Evolutionary conservation across 2,329 filamentous ascomycete species (phyloP).

Genomic region (Rugonectria rugulosa): DNA sequence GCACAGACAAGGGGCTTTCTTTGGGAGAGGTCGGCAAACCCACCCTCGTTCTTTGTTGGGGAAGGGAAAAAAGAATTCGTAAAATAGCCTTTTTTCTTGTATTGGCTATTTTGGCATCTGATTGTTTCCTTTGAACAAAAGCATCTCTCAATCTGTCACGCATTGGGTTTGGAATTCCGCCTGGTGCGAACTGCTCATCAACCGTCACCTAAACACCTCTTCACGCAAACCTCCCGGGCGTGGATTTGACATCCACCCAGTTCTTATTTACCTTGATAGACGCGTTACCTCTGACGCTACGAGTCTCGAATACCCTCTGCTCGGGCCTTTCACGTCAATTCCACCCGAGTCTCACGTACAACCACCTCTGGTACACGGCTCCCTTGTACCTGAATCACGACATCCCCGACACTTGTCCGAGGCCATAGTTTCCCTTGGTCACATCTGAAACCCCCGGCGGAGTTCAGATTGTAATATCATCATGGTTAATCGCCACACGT

Average conservation of each 20-base stretch:
- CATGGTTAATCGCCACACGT: slow-evolving; percentile 41
- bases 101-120: slow-evolving; percentile 24
- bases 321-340: slow-evolving; percentile 22
- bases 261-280: slow-evolving; percentile 26
- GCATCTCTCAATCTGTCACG: slow-evolving; percentile 30
- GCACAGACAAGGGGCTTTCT: slow-evolving; percentile 23
- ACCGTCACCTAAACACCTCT: slow-evolving; percentile 15
- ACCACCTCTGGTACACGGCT: slow-evolving; percentile 20
- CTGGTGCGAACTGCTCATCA: slow-evolving; percentile 38
- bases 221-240: slow-evolving; percentile 21
- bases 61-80: slow-evolving; percentile 7
- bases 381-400: slow-evolving; percentile 24
- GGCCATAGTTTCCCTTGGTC: neutral
- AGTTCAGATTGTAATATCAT: slow-evolving; percentile 27
- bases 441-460: slow-evolving; percentile 33
- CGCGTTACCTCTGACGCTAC: slow-evolving; percentile 25
- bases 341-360: slow-evolving; percentile 16
- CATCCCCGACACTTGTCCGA: slow-evolving; percentile 11
- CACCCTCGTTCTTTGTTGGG: slow-evolving; percentile 32
- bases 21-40: slow-evolving; percentile 30
- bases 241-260: slow-evolving; percentile 39
- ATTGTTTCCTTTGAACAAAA: slow-evolving; percentile 31
- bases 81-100: slow-evolving; percentile 16
- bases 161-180: slow-evolving; percentile 30
- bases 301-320: slow-evolving; percentile 29